Conservation (phyloP, 2,329 filamentous ascomycete species). For the Fusarium sp. region DNA sequence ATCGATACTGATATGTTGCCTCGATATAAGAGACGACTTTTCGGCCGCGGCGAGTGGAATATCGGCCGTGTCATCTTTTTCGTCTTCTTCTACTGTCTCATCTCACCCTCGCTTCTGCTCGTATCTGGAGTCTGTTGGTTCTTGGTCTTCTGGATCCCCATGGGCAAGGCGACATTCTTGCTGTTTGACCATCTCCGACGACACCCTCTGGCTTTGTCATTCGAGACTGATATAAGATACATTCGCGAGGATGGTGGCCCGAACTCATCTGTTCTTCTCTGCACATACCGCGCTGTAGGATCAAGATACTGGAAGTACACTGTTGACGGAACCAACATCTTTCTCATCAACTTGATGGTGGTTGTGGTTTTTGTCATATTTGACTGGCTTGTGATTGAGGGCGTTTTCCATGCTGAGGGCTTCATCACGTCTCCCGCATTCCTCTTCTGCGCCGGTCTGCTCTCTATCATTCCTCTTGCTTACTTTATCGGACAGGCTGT, state of each 20-base stretch:
- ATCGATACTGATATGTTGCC: constrained; percentile 59
- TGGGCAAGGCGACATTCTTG: constrained; percentile 94
- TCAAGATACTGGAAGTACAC: constrained; percentile 99
- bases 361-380: constrained; percentile 95
- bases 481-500: constrained; percentile 99
- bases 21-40: constrained; percentile 82
- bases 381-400: constrained; percentile 85
- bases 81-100: constrained; percentile 91
- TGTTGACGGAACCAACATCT: constrained; percentile 97
- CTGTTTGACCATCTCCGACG: constrained; percentile 91
- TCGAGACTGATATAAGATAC: constrained; percentile 86
- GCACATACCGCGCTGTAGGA: constrained; percentile 96
- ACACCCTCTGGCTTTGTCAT: constrained; percentile 91
- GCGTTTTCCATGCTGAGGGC: constrained; percentile 75
- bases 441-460: constrained; percentile 83
- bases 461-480: constrained; percentile 95
- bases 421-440: constrained; percentile 86
- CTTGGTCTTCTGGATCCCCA: constrained; percentile 96
- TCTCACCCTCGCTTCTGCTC: constrained; percentile 86
- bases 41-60: constrained; percentile 96
- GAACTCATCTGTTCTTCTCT: constrained; percentile 88
- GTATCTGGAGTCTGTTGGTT: constrained; percentile 95
- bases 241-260: constrained; percentile 77
- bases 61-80: constrained; percentile 96
- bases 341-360: constrained; percentile 95